Evolutionary conservation across 2,329 filamentous ascomycete genomes (phyloP), one percentile per base, ranked within the genome.

Genomic region (Grosmannia penicillata): DNA sequence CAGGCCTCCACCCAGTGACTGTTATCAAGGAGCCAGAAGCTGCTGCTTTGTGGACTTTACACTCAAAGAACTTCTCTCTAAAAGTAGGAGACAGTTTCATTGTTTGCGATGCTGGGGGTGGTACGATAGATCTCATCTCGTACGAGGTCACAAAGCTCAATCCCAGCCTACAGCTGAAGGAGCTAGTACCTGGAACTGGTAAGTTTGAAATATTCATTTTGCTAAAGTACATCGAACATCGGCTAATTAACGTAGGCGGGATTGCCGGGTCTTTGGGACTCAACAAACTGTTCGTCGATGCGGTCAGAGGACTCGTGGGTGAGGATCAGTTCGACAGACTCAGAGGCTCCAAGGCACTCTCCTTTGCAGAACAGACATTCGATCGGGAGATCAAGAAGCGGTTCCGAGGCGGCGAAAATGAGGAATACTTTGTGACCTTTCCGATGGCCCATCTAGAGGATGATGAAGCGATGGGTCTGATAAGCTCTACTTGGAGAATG

Each of bases 51-150:
- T 19, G 31, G 10, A 27, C 25, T 27, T 10, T 27, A 27, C 11
- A 27, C 25, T 27, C 25, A 27, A 27, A 27, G n/a, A 27, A 27
- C n/a, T 13, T 10, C 10, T 10, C 25, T 27, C 10, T 14, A 14
- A 27, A 27, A 13, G 25, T 28, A 1, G 45, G 39, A 2, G 47
- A 51, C 21, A 41, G 18, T 2, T 52, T 53, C 21, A 47, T 55
- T 1, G 38, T 54, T 8, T 47, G 43, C n/a, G 53, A 56, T 25
- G 47, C 50, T n/a, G 53, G 53, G 10, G 53, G 53, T 6, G 53
- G 51, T 0, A 55, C 53, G 0, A 51, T 46, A 1, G 68, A 71
- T 48, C 52, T 71, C 18, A 69, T 71, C 38, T 65, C 64, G 4
- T 71, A 72, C 42, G 61, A 63, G 38, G 59, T 72, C 33, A 27